Evolutionary conservation across 768 basidiomycete genomes (phyloP).

Genomic region (Calocybe gangraenosa): DNA sequence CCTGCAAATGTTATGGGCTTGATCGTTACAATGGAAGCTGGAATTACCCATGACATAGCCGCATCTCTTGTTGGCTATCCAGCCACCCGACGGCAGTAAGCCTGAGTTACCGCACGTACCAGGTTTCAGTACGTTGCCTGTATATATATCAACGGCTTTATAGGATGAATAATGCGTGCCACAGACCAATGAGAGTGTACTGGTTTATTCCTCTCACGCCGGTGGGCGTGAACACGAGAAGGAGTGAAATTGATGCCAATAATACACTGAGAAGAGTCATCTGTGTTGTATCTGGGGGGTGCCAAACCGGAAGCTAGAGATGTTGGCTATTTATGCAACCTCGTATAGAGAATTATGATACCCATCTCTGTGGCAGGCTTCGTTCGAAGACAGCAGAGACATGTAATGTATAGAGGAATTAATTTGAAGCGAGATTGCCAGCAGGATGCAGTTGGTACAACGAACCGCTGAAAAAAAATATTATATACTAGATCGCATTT

Average conservation of each 20-base stretch:
- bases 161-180: background rate
- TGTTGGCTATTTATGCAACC: too few species aligned
- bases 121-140: constrained; percentile 22
- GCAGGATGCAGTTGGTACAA: too few species aligned
- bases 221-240: constrained; percentile 3
- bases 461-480: too few species aligned
- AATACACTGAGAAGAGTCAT: background rate
- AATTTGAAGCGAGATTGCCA: too few species aligned
- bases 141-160: background rate
- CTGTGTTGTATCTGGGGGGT: background rate
- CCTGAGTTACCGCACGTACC: constrained; percentile 21
- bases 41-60: constrained; percentile 23
- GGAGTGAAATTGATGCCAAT: background rate
- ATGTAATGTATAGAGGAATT: too few species aligned
- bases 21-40: background rate
- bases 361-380: too few species aligned
- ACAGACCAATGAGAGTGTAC: constrained; percentile 9
- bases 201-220: constrained; percentile 10
- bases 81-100: constrained; percentile 19
- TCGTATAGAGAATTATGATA: background rate
- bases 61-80: constrained; percentile 24
- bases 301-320: too few species aligned
- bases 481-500: too few species aligned
- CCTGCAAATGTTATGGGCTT: constrained; percentile 3
- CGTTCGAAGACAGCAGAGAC: too few species aligned